Percentiles rank a stretch among this genome's conserved stretches.
Evolutionary conservation across 2,329 filamentous ascomycete genomes (phyloP).

Genomic region (Whalleya microplaca): DNA sequence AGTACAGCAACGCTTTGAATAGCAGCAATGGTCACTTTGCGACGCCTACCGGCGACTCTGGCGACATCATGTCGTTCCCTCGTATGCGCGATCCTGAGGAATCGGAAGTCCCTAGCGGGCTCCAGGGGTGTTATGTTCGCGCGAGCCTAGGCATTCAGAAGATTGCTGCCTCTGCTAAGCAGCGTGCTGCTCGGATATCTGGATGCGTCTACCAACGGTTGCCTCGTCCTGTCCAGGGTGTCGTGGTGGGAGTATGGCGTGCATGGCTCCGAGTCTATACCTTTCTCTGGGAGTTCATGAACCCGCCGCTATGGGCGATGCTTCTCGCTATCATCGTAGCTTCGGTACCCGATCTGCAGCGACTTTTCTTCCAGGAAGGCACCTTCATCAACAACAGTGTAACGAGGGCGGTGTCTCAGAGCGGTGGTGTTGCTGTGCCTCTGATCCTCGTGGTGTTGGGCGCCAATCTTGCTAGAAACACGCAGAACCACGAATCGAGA

Average conservation of each 20-base stretch:
- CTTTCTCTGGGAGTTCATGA: slow-evolving; percentile 94
- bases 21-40: slow-evolving; percentile 31
- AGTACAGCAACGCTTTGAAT: slow-evolving; percentile 31
- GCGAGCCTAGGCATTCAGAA: slow-evolving; percentile 39
- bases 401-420: slow-evolving; percentile 83
- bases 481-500: slow-evolving; percentile 67
- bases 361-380: slow-evolving; percentile 83
- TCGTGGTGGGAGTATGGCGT: slow-evolving; percentile 36
- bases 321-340: slow-evolving; percentile 87
- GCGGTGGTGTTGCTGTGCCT: slow-evolving; percentile 88
- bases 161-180: slow-evolving; percentile 30
- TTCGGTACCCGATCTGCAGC: slow-evolving; percentile 80
- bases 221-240: slow-evolving; percentile 46
- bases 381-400: slow-evolving; percentile 93
- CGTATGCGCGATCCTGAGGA: slow-evolving; percentile 52
- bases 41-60: slow-evolving; percentile 46
- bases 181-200: slow-evolving; percentile 18
- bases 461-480: slow-evolving; percentile 92
- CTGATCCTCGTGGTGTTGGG: slow-evolving; percentile 94
- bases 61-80: slow-evolving; percentile 67
- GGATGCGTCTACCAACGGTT: slow-evolving; percentile 41
- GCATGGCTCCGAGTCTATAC: slow-evolving; percentile 53
- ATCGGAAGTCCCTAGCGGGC: slow-evolving; percentile 44
- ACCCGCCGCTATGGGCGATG: slow-evolving; percentile 98
- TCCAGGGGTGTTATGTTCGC: slow-evolving; percentile 47